Conservation (phyloP, 306 rosid species). For the Calophaca sinica region DNA sequence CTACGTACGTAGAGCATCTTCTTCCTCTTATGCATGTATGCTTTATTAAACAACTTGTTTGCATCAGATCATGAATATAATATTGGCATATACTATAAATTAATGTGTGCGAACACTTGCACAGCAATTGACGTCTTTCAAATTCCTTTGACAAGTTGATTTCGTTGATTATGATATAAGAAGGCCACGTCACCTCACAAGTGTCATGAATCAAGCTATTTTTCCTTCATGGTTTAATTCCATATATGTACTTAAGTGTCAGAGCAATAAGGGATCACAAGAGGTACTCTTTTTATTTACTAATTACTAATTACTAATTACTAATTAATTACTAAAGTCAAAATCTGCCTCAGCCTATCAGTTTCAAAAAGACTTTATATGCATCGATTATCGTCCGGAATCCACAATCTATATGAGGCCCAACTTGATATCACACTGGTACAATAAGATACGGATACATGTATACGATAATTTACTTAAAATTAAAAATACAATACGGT, state of each 20-base stretch:
- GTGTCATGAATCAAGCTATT: background rate
- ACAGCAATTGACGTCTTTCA: background rate
- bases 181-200: background rate
- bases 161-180: background rate
- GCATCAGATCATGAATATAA: background rate
- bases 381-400: too few species aligned
- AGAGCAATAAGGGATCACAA: too few species aligned
- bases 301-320: too few species aligned
- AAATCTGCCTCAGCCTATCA: too few species aligned
- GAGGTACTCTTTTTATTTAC: too few species aligned
- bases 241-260: background rate
- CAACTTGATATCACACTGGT: too few species aligned
- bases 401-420: too few species aligned
- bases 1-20: background rate
- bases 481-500: too few species aligned
- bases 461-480: too few species aligned
- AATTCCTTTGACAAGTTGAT: conserved; percentile 7
- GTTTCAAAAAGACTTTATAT: too few species aligned
- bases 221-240: background rate
- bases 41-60: background rate
- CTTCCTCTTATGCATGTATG: background rate
- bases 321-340: too few species aligned
- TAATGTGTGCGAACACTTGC: background rate
- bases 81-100: background rate
- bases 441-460: too few species aligned